Evolutionary conservation across 192 early-diverging fungal genomes (phyloP).

Genomic region (Coemansia sp.): DNA sequence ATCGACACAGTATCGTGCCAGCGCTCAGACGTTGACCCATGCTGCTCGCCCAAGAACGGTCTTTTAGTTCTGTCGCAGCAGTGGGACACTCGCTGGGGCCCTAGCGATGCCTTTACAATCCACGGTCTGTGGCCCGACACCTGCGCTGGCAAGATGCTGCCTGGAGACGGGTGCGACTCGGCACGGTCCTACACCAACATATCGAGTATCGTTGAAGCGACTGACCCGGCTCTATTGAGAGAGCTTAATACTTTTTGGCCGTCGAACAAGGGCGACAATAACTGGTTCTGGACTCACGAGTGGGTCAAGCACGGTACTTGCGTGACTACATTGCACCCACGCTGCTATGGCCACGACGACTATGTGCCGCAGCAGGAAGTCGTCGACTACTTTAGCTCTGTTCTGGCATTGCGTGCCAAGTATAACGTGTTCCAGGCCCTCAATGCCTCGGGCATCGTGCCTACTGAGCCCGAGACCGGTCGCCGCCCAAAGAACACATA

Average conservation of each 20-base stretch:
- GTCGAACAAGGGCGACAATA: conserved; percentile 72
- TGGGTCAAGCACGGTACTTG: conserved; percentile 85
- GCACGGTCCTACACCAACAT: conserved; percentile 64
- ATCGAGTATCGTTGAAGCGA: conserved; percentile 49
- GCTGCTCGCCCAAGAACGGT: conserved; percentile 56
- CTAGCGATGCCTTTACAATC: conserved; percentile 65
- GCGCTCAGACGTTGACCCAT: conserved; percentile 33
- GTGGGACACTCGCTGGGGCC: conserved; percentile 66
- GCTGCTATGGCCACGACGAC: conserved; percentile 53
- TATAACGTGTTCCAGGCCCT: conserved; percentile 64
- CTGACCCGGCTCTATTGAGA: conserved; percentile 20
- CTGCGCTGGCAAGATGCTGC: conserved; percentile 58
- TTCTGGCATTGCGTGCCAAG: conserved; percentile 58
- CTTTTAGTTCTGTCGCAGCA: conserved; percentile 54
- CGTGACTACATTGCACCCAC: conserved; percentile 65
- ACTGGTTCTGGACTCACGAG: conserved; percentile 81
- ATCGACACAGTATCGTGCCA: conserved; percentile 48
- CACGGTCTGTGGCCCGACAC: conserved; percentile 85
- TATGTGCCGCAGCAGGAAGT: conserved; percentile 61
- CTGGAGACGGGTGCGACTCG: conserved; percentile 64
- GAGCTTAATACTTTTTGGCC: conserved; percentile 70
- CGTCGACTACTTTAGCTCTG: conserved; percentile 61
- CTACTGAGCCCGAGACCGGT: conserved; percentile 41
- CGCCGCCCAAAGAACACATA: conserved; percentile 53
- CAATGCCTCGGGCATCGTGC: conserved; percentile 46